Conservation (phyloP, 2,329 filamentous ascomycete genomes). For the Claviceps sp. region DNA sequence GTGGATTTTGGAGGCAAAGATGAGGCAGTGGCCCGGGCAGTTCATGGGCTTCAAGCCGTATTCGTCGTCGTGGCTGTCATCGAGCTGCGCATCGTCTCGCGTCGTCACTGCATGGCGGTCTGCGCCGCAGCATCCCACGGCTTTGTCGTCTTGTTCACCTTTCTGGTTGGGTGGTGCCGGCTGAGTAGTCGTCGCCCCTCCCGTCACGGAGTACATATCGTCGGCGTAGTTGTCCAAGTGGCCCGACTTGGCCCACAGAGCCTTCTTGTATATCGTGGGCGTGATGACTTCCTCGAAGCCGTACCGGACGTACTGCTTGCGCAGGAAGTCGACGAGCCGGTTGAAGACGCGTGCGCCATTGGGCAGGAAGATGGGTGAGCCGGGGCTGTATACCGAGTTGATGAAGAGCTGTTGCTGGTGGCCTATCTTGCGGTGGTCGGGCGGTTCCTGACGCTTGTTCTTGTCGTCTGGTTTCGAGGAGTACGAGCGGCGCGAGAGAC, state of each 20-base stretch:
- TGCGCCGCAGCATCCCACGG: conserved; percentile 19
- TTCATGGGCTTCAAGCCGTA: conserved; percentile 91
- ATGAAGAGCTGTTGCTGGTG: conserved; percentile 64
- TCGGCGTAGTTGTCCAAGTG: conserved; percentile 84
- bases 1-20: conserved; percentile 60
- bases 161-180: conserved; percentile 9
- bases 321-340: conserved; percentile 66
- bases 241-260: conserved; percentile 72
- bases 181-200: conserved; percentile 16
- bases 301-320: conserved; percentile 71
- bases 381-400: conserved; percentile 66
- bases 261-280: conserved; percentile 81
- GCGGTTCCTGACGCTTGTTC: conserved; percentile 18
- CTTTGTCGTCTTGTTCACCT: neutral
- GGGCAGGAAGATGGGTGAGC: conserved; percentile 73
- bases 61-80: conserved; percentile 36
- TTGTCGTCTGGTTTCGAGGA: conserved; percentile 10
- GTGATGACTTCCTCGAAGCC: conserved; percentile 83
- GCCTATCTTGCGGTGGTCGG: conserved; percentile 48
- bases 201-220: conserved; percentile 77
- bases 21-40: conserved; percentile 75
- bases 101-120: conserved; percentile 9
- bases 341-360: conserved; percentile 76
- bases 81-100: conserved; percentile 22
- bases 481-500: conserved; percentile 17